phyloP scores from a whole-genome alignment of 768 basidiomycete species.

The Rhizopogon rudus region DNA sequence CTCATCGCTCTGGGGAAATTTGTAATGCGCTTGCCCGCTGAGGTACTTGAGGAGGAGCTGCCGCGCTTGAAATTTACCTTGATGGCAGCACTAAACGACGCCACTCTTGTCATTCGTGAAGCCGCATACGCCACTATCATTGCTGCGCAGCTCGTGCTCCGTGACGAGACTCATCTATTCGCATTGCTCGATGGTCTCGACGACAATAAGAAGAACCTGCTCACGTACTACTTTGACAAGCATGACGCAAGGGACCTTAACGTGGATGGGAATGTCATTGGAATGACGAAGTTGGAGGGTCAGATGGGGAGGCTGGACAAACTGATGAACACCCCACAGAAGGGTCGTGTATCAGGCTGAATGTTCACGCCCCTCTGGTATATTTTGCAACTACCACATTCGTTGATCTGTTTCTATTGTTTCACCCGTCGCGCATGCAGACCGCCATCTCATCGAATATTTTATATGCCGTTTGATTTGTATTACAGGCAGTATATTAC shows the following conservation, averaged over 20 bases:
- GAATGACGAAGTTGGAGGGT: constrained; percentile 69
- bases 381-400: background rate
- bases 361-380: background rate
- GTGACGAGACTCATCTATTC: constrained; percentile 82
- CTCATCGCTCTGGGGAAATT: constrained; percentile 82
- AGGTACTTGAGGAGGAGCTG: constrained; percentile 84
- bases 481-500: constrained; percentile 4
- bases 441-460: background rate
- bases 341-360: constrained; percentile 11
- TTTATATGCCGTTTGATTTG: constrained; percentile 1
- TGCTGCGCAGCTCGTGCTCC: constrained; percentile 76
- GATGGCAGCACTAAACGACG: constrained; percentile 66
- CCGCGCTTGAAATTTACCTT: constrained; percentile 71
- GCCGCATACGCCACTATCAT: constrained; percentile 80
- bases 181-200: constrained; percentile 74
- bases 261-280: constrained; percentile 30
- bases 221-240: constrained; percentile 88
- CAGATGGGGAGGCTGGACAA: constrained; percentile 80
- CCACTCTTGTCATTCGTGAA: constrained; percentile 76
- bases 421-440: background rate
- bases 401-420: background rate
- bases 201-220: constrained; percentile 87
- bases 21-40: constrained; percentile 71
- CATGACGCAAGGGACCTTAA: constrained; percentile 62
- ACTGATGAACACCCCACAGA: constrained; percentile 70